A percentile compares a stretch with the other conserved stretches of the same genome.
Evolutionary conservation across 1,284 basidiomycete species (phyloP).

Genomic region (Marasmius fiardii): DNA sequence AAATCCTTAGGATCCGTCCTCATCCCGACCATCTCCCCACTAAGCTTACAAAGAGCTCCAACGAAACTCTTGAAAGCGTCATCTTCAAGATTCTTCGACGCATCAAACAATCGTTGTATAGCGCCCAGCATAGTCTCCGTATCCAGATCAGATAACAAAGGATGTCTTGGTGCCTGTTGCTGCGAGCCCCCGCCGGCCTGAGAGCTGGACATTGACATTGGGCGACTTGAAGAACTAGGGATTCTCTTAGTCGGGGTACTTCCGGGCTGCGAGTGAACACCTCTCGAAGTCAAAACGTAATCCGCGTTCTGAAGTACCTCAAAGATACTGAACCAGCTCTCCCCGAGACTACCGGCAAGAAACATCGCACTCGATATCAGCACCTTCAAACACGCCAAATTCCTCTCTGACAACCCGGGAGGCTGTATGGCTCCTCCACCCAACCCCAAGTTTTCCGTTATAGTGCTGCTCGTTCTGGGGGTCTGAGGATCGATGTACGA

Average conservation of each 20-base stretch:
- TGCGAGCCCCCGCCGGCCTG: slow-evolving; percentile 8
- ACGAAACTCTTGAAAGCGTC: slow-evolving; percentile 81
- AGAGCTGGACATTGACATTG: slow-evolving; percentile 23
- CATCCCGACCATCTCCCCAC: slow-evolving; percentile 88
- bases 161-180: slow-evolving; percentile 37
- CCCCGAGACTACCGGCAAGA: slow-evolving; percentile 80
- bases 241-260: slow-evolving; percentile 29
- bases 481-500: slow-evolving; percentile 65
- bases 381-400: slow-evolving; percentile 87
- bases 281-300: slow-evolving; percentile 75
- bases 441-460: slow-evolving; percentile 72
- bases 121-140: slow-evolving; percentile 66
- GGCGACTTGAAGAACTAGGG: slow-evolving; percentile 18
- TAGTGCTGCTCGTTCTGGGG: slow-evolving; percentile 56
- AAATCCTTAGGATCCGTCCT: slow-evolving; percentile 44
- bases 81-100: slow-evolving; percentile 81
- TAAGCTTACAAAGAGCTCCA: slow-evolving; percentile 79
- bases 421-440: slow-evolving; percentile 33
- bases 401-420: slow-evolving; percentile 82
- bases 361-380: slow-evolving; percentile 78
- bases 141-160: slow-evolving; percentile 72
- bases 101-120: slow-evolving; percentile 82
- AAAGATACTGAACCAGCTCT: slow-evolving; percentile 89
- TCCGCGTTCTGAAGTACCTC: slow-evolving; percentile 92
- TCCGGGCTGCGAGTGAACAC: slow-evolving; percentile 23